Percentiles rank a stretch among this genome's conserved stretches.
Evolutionary conservation across 129 eudicot genomes (phyloP).

Genomic region (Chrysanthemum lavandulifolium): DNA sequence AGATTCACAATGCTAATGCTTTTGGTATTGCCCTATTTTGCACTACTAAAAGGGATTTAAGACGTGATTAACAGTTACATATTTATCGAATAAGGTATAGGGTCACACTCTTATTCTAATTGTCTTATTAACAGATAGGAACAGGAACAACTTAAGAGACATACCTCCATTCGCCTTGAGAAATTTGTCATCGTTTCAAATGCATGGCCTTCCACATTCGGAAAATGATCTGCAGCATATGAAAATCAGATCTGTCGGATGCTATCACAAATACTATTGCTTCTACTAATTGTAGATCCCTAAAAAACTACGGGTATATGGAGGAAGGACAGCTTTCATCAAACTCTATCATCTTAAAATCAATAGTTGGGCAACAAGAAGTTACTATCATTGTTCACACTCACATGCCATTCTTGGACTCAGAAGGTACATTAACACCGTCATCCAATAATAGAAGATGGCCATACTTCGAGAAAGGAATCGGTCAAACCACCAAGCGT

Average conservation of each 20-base stretch:
- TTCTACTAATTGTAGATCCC: neutral
- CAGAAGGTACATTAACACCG: slow-evolving; percentile 73
- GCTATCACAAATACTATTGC: neutral
- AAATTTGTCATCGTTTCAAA: slow-evolving; percentile 94
- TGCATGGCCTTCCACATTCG: slow-evolving; percentile 94
- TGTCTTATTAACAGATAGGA: neutral
- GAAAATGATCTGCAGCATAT: slow-evolving; percentile 81
- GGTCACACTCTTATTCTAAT: neutral
- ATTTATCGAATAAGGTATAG: neutral
- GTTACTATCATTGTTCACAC: slow-evolving; percentile 26
- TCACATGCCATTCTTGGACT: slow-evolving; percentile 99
- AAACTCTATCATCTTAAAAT: neutral
- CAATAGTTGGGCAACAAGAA: neutral
- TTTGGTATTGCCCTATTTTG: neutral
- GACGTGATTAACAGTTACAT: neutral
- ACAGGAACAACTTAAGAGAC: neutral
- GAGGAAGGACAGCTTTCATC: slow-evolving; percentile 12
- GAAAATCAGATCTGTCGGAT: neutral
- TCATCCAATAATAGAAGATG: slow-evolving; percentile 79
- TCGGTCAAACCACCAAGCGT: slow-evolving; percentile 97
- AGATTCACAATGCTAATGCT: neutral
- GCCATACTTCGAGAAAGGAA: slow-evolving; percentile 95
- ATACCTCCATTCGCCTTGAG: slow-evolving; percentile 84
- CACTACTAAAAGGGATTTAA: slow-evolving; percentile 10
- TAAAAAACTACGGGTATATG: neutral